phyloP scores from a whole-genome alignment of 352 stramenopile genomes.

The Phytophthora tubulina region DNA sequence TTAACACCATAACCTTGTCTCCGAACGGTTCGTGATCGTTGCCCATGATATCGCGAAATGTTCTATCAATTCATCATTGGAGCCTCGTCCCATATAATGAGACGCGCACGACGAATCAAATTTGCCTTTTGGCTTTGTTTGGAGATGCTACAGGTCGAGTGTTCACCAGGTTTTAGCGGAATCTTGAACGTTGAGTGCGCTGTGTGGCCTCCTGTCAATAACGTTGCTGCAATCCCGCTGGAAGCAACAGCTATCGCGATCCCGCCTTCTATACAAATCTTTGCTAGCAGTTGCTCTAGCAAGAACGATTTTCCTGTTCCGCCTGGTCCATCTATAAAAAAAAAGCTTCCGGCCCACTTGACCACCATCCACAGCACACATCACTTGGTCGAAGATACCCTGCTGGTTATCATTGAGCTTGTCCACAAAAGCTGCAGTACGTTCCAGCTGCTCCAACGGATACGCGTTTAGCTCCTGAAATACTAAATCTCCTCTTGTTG shows the following conservation, averaged over 20 bases:
- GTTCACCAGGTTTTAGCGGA: conserved; percentile 21
- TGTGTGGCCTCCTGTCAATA: conserved; percentile 42
- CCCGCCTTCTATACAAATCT: conserved; percentile 17
- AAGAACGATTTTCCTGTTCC: conserved; percentile 48
- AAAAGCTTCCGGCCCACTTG: not conserved
- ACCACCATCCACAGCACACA: not conserved
- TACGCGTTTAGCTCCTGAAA: not conserved
- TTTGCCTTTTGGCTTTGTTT: conserved; percentile 19
- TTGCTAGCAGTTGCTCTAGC: conserved; percentile 31
- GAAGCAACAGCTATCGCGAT: conserved; percentile 29
- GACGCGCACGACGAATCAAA: conserved; percentile 5
- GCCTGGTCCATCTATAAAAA: conserved; percentile 38
- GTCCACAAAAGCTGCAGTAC: not conserved
- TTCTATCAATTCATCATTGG: conserved; percentile 29
- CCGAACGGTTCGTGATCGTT: conserved; percentile 33
- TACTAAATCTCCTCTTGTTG: not conserved
- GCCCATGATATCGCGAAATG: conserved; percentile 25
- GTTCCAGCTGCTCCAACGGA: not conserved
- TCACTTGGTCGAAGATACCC: not conserved
- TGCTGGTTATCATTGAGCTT: not conserved
- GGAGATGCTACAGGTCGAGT: conserved; percentile 26
- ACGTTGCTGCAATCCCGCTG: conserved; percentile 34
- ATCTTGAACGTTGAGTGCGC: conserved; percentile 49
- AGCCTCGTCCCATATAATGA: conserved; percentile 24
- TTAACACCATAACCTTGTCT: conserved; percentile 36